Evolutionary conservation across 306 rosid genomes (phyloP), one percentile per base, ranked within the genome.

Genomic region (Quercus ilex): DNA sequence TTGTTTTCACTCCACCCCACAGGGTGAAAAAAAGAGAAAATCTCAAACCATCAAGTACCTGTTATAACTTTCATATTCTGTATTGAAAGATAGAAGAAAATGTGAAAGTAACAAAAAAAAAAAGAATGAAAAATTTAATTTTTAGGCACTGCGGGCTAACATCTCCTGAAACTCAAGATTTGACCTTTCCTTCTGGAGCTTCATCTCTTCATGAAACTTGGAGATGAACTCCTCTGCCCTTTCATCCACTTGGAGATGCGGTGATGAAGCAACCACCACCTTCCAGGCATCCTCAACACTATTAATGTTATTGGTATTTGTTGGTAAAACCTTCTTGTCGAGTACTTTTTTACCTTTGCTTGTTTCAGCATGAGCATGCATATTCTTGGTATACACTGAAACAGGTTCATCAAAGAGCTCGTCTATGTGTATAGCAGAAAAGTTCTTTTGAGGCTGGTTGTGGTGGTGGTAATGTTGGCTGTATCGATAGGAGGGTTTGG

Each of bases 181-280:
- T 7, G 92, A 88, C 46, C 73, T 88, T 71, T 86, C 92, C 80
- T 86, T 88, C 74, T 88, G 88, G 15, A 88, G 86, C 77, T 74
- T 82, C 81, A 88, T 88, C 6, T 88, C 89, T 74, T 74, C 77
- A 73, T 86, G 86, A 71, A 91, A 84, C 75, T 86, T 92, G 69
- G 73, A 55, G 49, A 92, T 91, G 79, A 92, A 92, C 67, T 89
- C 93, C 77, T 92, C 97, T 1, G 87, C 92, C 35, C 92, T 82
- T 59, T 88, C 90, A 52, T 88, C 88, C 80, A 88, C 88, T 13
- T 83, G 74, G 5, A 88, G 83, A 60, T 86, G 89, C 1, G 92
- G 90, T 5, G 92, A 86, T 28, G 86, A 65, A n/a, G 92, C 90
- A 60, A 88, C 86, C 76, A 86, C 88, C 13, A 67, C 83, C 51